These are phyloP conservation scores for Myrica gale DNA, from an alignment of 306 rosid species.

Conservation along the genomic window DNA sequence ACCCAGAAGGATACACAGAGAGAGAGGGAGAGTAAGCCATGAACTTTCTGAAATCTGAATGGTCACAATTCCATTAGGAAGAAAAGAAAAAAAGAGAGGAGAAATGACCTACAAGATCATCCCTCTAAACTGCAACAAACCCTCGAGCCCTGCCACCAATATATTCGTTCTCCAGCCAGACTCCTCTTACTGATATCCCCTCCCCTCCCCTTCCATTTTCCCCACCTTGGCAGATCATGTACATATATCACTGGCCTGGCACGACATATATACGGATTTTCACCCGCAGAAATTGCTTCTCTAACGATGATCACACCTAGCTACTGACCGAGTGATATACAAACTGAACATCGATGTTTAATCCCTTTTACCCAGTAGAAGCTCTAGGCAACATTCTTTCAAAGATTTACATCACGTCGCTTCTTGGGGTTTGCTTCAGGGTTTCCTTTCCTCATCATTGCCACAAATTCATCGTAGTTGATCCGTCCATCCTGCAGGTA, in stretches of 20 bases:
- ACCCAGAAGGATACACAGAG: too few species aligned
- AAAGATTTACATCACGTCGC: conserved; percentile 57
- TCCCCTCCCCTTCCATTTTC: conserved; percentile 23
- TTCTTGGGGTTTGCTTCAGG: conserved; percentile 65
- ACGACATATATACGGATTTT: not conserved
- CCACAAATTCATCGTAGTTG: conserved; percentile 87
- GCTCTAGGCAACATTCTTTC: conserved; percentile 29
- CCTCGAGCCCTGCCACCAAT: not conserved
- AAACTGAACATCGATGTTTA: conserved; percentile 5
- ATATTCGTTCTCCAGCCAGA: conserved; percentile 13
- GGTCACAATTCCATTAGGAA: too few species aligned
- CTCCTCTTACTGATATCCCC: not conserved
- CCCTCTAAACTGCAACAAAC: not conserved
- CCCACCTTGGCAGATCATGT: conserved; percentile 11
- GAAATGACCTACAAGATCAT: not conserved
- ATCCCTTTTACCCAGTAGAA: not conserved
- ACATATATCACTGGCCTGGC: not conserved
- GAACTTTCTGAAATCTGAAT: too few species aligned
- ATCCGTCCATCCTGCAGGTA: conserved; percentile 76
- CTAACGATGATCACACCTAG: not conserved
- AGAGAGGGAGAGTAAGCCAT: too few species aligned
- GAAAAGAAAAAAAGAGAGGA: not conserved
- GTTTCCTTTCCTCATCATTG: conserved; percentile 96
- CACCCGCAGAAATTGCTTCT: conserved; percentile 16
- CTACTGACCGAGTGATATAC: not conserved